phyloP scores from a whole-genome alignment of 805 yeast species.

The Monosporozyma unispora region DNA sequence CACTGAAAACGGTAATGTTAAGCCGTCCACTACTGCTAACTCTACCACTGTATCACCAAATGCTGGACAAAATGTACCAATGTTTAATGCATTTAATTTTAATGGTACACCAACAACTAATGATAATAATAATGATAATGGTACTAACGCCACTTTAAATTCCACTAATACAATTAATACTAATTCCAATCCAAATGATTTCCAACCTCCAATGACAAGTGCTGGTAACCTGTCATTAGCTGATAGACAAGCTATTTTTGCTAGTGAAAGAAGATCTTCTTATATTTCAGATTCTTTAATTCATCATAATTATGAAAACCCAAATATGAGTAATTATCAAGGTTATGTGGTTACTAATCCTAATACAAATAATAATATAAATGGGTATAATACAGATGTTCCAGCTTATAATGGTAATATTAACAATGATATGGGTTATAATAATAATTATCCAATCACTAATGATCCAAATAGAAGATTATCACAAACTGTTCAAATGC shows the following conservation, averaged over 20 bases:
- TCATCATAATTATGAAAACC: conserved; percentile 11
- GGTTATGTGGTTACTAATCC: too few relatives aligned
- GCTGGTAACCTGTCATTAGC: neutral
- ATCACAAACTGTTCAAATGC: neutral
- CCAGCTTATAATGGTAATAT: neutral
- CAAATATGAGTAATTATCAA: neutral
- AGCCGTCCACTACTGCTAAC: neutral
- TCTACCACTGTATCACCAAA: neutral
- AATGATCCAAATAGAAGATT: neutral
- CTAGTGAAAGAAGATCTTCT: conserved; percentile 59
- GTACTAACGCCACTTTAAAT: too few relatives aligned
- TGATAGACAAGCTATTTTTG: neutral
- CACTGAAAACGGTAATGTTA: neutral
- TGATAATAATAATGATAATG: neutral
- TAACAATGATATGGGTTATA: neutral
- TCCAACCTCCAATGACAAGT: neutral
- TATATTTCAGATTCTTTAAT: conserved; percentile 61
- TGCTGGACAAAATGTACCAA: neutral
- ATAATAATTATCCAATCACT: neutral
- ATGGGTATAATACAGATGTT: neutral
- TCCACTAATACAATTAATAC: neutral
- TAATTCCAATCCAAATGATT: neutral
- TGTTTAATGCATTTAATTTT: neutral
- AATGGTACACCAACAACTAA: neutral
- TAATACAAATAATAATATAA: conserved; percentile 2